phyloP scores from a whole-genome alignment of 2,329 filamentous ascomycete genomes.

The Trichophyton equinum region DNA sequence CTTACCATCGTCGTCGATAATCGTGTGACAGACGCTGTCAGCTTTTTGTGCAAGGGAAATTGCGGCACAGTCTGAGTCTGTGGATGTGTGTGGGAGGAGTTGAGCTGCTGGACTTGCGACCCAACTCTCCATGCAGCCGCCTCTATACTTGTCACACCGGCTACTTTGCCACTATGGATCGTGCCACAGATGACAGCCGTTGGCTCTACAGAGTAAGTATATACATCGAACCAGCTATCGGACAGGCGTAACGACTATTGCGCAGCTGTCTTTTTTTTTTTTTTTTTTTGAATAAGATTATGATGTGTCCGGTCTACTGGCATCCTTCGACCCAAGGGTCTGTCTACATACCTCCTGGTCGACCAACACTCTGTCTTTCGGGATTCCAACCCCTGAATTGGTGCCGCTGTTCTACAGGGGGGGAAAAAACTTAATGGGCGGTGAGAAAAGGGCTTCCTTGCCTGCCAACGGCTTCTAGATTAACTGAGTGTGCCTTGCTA shows the following conservation, averaged over 20 bases:
- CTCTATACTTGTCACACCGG: background rate
- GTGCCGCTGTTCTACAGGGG: too few species aligned
- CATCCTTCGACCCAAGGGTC: background rate
- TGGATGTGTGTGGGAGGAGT: background rate
- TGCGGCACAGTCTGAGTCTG: background rate
- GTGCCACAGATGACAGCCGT: background rate
- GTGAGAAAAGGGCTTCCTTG: background rate
- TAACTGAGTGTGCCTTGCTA: background rate
- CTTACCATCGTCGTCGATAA: background rate
- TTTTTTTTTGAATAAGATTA: background rate
- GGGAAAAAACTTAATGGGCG: background rate
- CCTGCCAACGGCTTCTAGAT: background rate
- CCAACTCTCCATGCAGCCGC: background rate
- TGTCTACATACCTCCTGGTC: background rate
- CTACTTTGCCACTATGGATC: background rate
- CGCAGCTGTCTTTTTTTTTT: too few species aligned
- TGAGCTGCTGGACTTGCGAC: background rate
- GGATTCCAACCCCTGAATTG: background rate
- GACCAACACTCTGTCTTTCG: background rate
- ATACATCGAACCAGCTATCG: background rate
- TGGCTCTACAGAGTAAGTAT: background rate
- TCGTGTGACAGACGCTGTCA: background rate
- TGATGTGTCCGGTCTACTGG: background rate
- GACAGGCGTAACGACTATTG: background rate
- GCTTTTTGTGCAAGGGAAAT: background rate